These are phyloP conservation scores for Maudiozyma humilis DNA, from an alignment of 1,139 yeast genomes.

Conservation along the genomic window DNA sequence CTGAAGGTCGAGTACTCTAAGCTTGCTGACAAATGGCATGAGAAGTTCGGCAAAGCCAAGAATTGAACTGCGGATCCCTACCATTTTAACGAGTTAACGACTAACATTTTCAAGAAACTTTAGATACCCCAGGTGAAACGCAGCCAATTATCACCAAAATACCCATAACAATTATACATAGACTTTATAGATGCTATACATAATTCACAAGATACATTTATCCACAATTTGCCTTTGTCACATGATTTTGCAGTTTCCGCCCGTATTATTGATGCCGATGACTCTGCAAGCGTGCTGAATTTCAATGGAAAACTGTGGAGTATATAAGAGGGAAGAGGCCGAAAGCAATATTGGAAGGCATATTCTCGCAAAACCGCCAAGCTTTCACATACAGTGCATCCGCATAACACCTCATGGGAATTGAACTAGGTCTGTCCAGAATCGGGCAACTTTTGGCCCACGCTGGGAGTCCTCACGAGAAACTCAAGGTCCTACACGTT, in stretches of 20 bases:
- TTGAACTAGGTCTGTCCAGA: constrained; percentile 61
- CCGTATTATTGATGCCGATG: no score
- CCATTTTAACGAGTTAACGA: background rate
- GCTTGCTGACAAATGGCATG: constrained; percentile 20
- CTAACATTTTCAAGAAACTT: background rate
- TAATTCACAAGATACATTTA: no score
- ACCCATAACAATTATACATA: no score
- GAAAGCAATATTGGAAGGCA: background rate
- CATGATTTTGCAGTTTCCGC: no score
- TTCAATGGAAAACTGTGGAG: background rate
- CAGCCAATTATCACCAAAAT: no score
- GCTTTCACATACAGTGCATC: no score
- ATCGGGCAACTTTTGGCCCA: constrained; percentile 46
- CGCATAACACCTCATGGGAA: no score
- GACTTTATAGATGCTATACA: no score
- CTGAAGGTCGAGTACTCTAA: constrained; percentile 16
- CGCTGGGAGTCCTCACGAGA: constrained; percentile 61
- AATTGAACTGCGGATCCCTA: constrained; percentile 1
- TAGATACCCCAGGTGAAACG: no score
- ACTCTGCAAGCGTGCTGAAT: background rate
- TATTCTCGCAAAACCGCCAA: no score
- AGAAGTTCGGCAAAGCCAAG: constrained; percentile 17
- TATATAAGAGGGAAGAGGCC: background rate
- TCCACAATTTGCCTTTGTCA: no score
- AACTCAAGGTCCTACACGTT: constrained; percentile 62